These are phyloP conservation scores for Phytophthora macrochlamydospora DNA, from an alignment of 352 stramenopile genomes.

Conservation along the genomic window DNA sequence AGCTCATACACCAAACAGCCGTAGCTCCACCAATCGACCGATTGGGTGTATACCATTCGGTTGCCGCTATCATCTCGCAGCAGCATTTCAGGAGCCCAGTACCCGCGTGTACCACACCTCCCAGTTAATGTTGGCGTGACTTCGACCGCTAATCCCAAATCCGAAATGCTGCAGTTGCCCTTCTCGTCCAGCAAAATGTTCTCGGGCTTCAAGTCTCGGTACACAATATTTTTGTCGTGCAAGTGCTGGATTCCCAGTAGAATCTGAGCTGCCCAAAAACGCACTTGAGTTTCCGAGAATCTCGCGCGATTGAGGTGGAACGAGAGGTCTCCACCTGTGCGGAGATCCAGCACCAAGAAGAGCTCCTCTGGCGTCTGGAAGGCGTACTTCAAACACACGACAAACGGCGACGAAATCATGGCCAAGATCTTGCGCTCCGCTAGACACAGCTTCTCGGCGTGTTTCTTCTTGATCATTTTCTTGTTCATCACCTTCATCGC, in stretches of 20 bases:
- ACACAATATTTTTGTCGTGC: conserved; percentile 91
- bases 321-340: conserved; percentile 96
- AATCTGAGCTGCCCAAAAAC: conserved; percentile 86
- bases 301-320: conserved; percentile 76
- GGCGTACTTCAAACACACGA: conserved; percentile 96
- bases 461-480: conserved; percentile 93
- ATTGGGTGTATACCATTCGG: conserved; percentile 93
- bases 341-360: conserved; percentile 97
- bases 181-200: conserved; percentile 94
- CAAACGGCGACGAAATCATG: conserved; percentile 88
- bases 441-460: conserved; percentile 80
- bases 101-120: conserved; percentile 75
- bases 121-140: conserved; percentile 88
- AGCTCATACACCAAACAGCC: conserved; percentile 98
- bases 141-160: conserved; percentile 96
- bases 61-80: conserved; percentile 90
- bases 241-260: conserved; percentile 81
- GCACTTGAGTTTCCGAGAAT: conserved; percentile 74
- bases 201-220: conserved; percentile 90
- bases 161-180: conserved; percentile 95
- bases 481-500: conserved; percentile 91
- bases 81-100: conserved; percentile 98
- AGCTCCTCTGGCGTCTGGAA: conserved; percentile 96
- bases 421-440: conserved; percentile 80
- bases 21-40: conserved; percentile 98